Base-by-base conservation (phyloP, 2,329 filamentous ascomycete species). In the Botrytis paeoniae region DNA sequence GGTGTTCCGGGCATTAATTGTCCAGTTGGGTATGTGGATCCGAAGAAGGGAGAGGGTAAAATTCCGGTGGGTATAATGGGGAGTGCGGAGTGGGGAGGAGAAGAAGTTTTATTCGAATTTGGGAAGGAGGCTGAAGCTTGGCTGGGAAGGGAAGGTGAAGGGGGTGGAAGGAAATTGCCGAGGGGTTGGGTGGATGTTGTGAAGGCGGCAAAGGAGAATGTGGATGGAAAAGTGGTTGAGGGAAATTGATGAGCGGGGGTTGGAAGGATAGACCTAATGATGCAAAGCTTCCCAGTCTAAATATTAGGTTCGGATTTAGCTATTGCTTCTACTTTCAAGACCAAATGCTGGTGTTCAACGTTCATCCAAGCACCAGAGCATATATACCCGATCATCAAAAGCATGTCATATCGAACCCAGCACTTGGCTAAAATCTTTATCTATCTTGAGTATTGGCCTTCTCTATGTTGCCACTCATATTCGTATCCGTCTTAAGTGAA, bases 1-100 rank as follows among this genome's bases (percentile, higher is more conserved):
- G 95, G 95, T 0, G 90, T 91, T 66, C 95, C 95, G 0, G 89
- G 93, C 1, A 87, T 97, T 20, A 89, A 85, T 63, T 89, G 89
- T 51, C 94, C 95, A 0, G 89, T 93, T 18, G 94, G 93, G 0
- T 97, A 94, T 82, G 86, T 85, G 5, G 75, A 77, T 51, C 77
- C 76, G 14, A 73, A 70, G 16, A 77, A 78, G 54, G 79, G 76
- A 48, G 89, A 88, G 2, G 92, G 91, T 0, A 86, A 84, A 77
- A 76, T 92, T 70, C 88, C 89, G 0, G 82, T 92, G 35, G 87
- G 89, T 8, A 77, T 92, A 74, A 86, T 91, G 86, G 90, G 87
- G 0, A 87, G 89, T 83, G 89, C 84, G 9, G 89, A 91, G 80
- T 92, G 90, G 90, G 90, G 90, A 0, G 84, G 84, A 43, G 90